Percentiles rank a stretch among this genome's conserved stretches.
Evolutionary conservation across 768 basidiomycete species (phyloP).

Genomic region (Kwoniella botswanensis): DNA sequence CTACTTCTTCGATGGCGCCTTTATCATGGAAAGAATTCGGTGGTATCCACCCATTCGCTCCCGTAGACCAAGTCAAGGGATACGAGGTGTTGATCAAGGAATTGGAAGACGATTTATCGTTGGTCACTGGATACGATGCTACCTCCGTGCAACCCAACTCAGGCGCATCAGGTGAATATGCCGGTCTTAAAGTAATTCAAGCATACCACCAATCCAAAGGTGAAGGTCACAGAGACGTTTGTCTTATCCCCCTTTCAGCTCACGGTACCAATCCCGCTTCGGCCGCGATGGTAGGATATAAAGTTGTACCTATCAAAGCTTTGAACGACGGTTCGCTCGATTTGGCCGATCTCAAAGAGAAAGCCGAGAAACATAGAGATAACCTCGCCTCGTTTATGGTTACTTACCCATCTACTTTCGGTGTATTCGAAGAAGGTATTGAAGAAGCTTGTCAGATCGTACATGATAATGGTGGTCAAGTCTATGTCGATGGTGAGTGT

Average conservation of each 20-base stretch:
- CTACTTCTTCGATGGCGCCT: conserved; percentile 96
- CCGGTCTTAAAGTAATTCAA: conserved; percentile 90
- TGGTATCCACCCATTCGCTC: conserved; percentile 89
- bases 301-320: conserved; percentile 94
- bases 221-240: conserved; percentile 83
- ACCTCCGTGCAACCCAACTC: conserved; percentile 99
- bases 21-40: conserved; percentile 93
- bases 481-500: conserved; percentile 83
- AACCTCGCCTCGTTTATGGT: conserved; percentile 97
- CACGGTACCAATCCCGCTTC: conserved; percentile 99
- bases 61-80: conserved; percentile 83
- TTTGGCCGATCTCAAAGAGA: conserved; percentile 73
- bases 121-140: conserved; percentile 93
- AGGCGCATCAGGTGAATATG: conserved; percentile 95
- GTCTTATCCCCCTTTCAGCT: conserved; percentile 91
- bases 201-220: conserved; percentile 91
- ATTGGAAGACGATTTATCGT: conserved; percentile 86
- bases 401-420: conserved; percentile 96
- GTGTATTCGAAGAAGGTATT: conserved; percentile 94
- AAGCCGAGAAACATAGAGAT: conserved; percentile 89
- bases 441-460: conserved; percentile 86
- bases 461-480: conserved; percentile 93
- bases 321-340: conserved; percentile 86
- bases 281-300: conserved; percentile 95
- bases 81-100: conserved; percentile 86